phyloP scores from a whole-genome alignment of 371 early-diverging fungal genomes.

The Mortierella sp. region DNA sequence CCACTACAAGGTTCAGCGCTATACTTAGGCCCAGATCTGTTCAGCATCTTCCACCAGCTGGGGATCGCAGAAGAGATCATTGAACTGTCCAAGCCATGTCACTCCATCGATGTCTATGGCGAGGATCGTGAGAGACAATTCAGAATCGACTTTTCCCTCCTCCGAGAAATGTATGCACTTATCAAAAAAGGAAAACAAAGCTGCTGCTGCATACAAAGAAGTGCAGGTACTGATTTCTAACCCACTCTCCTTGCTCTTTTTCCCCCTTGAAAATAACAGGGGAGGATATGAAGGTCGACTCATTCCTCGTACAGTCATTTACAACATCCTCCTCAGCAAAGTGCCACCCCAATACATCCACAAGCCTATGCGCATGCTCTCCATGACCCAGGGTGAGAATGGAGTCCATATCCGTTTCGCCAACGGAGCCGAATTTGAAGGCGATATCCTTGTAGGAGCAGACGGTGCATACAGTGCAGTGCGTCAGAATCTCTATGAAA shows the following conservation, averaged over 20 bases:
- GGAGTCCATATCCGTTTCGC: constrained; percentile 4
- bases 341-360: neutral
- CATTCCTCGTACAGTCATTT: constrained; percentile 5
- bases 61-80: constrained; percentile 13
- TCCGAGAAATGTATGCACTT: neutral
- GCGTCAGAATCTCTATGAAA: constrained; percentile 3
- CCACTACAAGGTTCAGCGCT: constrained; percentile 2
- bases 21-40: constrained; percentile 2
- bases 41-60: constrained; percentile 2
- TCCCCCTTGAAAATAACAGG: neutral
- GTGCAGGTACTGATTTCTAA: neutral
- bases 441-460: constrained; percentile 26
- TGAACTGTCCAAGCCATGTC: constrained; percentile 5
- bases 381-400: constrained; percentile 6
- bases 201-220: neutral
- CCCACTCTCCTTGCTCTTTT: neutral
- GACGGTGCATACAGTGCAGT: constrained; percentile 23
- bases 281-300: constrained; percentile 6
- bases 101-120: neutral
- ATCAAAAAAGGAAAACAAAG: neutral
- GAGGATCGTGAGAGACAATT: constrained; percentile 11
- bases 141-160: constrained; percentile 1
- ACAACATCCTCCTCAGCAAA: constrained; percentile 6
- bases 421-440: neutral
- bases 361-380: constrained; percentile 3